Base-by-base conservation (phyloP, 441 rosid species). In the Jatropha podagrica region DNA sequence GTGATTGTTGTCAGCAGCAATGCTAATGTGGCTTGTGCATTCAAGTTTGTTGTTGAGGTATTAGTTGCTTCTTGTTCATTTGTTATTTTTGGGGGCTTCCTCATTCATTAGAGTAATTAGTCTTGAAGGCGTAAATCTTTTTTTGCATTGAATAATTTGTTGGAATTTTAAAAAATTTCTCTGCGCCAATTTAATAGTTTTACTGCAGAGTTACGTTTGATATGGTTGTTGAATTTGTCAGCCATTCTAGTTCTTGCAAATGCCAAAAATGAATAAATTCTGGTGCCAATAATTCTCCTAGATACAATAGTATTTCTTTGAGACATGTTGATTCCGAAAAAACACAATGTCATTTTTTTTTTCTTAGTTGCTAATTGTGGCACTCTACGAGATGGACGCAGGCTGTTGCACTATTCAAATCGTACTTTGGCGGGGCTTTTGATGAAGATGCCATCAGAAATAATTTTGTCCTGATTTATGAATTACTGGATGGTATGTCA, bases 351-450 rank as follows among this genome's bases (percentile, higher is more conserved):
- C 7, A 8, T n/a, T 44, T 65, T 46, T 18, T 18, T 60, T 46
- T 40, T 18, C 23, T 42, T 40, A 2, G 72, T 64, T 15, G 27
- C 73, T 79, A 46, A 73, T 11, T 26, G 15, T 26, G 44, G 7
- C 55, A 27, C 17, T 73, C 44, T 59, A 10, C 54, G 40, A 67
- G 58, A 70, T 64, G 15, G 2, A 11, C 83, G 81, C 89, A 95
- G 97, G 99, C 98, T 68, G 97, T 95, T 83, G 86, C 94, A 32
- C 84, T 95, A 81, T 95, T 95, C 85, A 96, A 92, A 81, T 94
- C 99, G 32, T 96, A 94, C 83, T 96, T 96, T 72, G 99, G 99
- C 65, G 98, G 99, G 77, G 89, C 98, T 79, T 96, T 96, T 83
- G 99, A 96, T 74, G 99, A 96, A 87, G 98, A 96, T 76, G 97